Base-by-base conservation (phyloP, 345 rosid species). In the Salix caprea region DNA sequence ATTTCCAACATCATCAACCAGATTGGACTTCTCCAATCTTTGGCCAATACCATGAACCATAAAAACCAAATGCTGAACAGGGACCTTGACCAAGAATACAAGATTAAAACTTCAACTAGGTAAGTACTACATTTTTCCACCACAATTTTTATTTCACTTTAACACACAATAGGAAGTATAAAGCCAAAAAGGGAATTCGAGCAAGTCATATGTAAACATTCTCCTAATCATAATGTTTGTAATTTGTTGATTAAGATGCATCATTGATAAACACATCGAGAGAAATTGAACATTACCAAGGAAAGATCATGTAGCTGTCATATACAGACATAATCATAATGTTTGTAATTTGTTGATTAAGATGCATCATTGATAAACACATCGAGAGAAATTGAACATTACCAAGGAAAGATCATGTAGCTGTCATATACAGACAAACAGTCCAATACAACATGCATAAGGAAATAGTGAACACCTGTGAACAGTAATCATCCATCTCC, bases 21-120 rank as follows among this genome's bases (percentile, higher is more conserved):
- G 88, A 80, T 92, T 96, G 70, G 99, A 96, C 78, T 96, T 96
- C 87, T 93, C 98, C 84, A 90, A 88, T 87, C 97, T 88, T 85
- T 96, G 99, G 76, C 99, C 99, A 72, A 96, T 94, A 78, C 99
- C 97, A 79, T 94, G 99, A 75, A 96, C 97, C 99, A 96, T 96
- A 80, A 96, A 96, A 50, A 96, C 99, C 62, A 96, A 81, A 86
- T 96, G 99, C 34, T 87, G 88, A 76, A 94, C 98, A 80, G 99
- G 95, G 85, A 96, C 97, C 99, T 96, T 78, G 16, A 86, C 24
- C 78, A 84, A 75, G 56, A 79, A 72, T 67, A 79, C 54, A 82
- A 67, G 70, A 79, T 66, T 39, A 28, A 23, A 24, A 78, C 23
- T 11, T 21, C n/a, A 56, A 56, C 61, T 8, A n/a, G 61, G 61